Evolutionary conservation across 129 eudicot species (phyloP).

Genomic region (Tagetes patula): DNA sequence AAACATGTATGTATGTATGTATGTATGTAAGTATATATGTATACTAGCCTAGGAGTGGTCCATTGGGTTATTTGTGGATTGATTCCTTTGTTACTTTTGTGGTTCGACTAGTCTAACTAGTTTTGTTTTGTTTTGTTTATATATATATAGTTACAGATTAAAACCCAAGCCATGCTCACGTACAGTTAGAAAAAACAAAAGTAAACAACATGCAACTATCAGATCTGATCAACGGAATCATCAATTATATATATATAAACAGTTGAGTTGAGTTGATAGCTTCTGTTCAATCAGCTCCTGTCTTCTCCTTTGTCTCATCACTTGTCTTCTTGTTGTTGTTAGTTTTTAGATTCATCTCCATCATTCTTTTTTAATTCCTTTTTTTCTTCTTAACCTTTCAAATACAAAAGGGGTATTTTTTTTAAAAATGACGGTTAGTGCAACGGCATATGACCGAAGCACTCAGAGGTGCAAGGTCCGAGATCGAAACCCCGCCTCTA

Average conservation of each 20-base stretch:
- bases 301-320: background rate
- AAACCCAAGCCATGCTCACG: background rate
- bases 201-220: slow-evolving; percentile 21
- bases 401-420: too few species aligned
- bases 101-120: too few species aligned
- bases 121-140: too few species aligned
- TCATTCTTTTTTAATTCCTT: background rate
- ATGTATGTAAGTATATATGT: too few species aligned
- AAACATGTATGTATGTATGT: too few species aligned
- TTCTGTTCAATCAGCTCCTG: slow-evolving; percentile 16
- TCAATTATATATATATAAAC: background rate
- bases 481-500: too few species aligned
- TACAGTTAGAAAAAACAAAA: background rate
- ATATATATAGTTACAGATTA: background rate
- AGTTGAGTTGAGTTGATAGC: slow-evolving; percentile 24
- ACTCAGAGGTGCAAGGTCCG: too few species aligned
- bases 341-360: slow-evolving; percentile 15
- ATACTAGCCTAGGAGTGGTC: too few species aligned
- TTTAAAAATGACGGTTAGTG: too few species aligned
- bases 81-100: background rate
- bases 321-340: slow-evolving; percentile 33
- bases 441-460: too few species aligned
- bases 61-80: too few species aligned
- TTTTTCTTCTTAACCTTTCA: background rate
- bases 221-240: slow-evolving; percentile 10